phyloP scores from a whole-genome alignment of 2,329 filamentous ascomycete species.

The Fusarium paranaense region DNA sequence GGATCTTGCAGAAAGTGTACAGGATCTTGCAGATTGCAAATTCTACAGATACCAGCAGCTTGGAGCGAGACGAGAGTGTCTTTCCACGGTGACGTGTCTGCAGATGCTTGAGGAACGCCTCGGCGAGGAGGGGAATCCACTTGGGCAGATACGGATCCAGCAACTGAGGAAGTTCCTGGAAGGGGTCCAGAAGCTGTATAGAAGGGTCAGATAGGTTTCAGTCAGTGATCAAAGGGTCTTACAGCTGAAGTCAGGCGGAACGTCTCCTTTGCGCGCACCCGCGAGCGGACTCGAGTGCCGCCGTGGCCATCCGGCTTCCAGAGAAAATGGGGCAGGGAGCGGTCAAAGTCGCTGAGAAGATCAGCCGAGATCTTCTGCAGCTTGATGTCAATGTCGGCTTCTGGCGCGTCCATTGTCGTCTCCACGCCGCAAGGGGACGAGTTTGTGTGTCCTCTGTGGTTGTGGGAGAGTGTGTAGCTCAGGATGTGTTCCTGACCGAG shows the following conservation, averaged over 20 bases:
- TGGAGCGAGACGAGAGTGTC: slow-evolving; percentile 45
- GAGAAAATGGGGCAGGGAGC: slow-evolving; percentile 63
- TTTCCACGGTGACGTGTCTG: slow-evolving; percentile 58
- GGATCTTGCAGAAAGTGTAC: slow-evolving; percentile 93
- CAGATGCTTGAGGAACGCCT: slow-evolving; percentile 79
- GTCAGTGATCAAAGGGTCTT: slow-evolving; percentile 4
- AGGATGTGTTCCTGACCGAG: not conserved
- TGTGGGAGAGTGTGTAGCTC: not conserved
- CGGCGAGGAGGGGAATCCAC: slow-evolving; percentile 79
- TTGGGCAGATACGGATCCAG: slow-evolving; percentile 84
- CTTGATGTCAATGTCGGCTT: slow-evolving; percentile 71
- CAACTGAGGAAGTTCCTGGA: slow-evolving; percentile 95
- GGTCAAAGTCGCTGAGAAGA: slow-evolving; percentile 69
- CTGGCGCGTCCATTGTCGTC: slow-evolving; percentile 67
- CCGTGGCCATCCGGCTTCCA: slow-evolving; percentile 62
- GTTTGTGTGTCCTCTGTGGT: not conserved
- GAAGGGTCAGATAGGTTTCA: not conserved
- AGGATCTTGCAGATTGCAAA: slow-evolving; percentile 82
- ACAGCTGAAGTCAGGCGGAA: slow-evolving; percentile 61
- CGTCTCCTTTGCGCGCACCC: slow-evolving; percentile 63
- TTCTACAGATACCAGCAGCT: slow-evolving; percentile 67
- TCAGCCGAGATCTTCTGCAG: slow-evolving; percentile 71
- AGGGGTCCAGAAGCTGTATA: slow-evolving; percentile 77
- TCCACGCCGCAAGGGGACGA: not conserved
- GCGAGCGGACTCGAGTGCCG: slow-evolving; percentile 56